Evolutionary conservation across 2,329 filamentous ascomycete species (phyloP).

Genomic region (Exophiala lecanii-corni): DNA sequence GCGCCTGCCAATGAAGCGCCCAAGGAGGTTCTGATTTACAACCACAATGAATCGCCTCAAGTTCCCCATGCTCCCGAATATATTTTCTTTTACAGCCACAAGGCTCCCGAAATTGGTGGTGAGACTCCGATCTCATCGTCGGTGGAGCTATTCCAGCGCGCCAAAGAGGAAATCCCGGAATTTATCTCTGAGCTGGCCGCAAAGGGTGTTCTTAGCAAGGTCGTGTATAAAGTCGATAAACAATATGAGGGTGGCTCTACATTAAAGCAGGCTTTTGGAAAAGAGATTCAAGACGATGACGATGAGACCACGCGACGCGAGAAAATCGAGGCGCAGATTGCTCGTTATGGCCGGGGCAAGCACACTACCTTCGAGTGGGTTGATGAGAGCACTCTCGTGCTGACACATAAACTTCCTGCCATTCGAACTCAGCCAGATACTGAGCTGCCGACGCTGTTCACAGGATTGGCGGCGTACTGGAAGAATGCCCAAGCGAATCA

Average conservation of each 20-base stretch:
- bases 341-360: conserved; percentile 42
- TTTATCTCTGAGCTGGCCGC: conserved; percentile 41
- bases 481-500: conserved; percentile 31
- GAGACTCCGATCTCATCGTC: conserved; percentile 48
- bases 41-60: conserved; percentile 49
- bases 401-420: conserved; percentile 44
- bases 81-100: conserved; percentile 47
- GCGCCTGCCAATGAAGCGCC: conserved; percentile 48
- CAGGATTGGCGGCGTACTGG: conserved; percentile 44
- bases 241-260: conserved; percentile 47
- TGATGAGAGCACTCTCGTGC: conserved; percentile 35
- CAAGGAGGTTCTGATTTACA: conserved; percentile 47
- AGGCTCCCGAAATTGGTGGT: conserved; percentile 33
- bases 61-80: conserved; percentile 50
- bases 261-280: conserved; percentile 45
- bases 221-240: conserved; percentile 40
- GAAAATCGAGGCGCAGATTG: conserved; percentile 49
- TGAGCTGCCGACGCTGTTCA: conserved; percentile 45
- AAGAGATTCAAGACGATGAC: conserved; percentile 43
- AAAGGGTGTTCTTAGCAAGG: conserved; percentile 43
- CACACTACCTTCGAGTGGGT: conserved; percentile 48
- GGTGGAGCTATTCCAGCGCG: conserved; percentile 44
- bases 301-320: conserved; percentile 37
- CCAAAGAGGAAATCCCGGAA: conserved; percentile 44
- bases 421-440: conserved; percentile 46